A percentile compares a stretch with the other conserved stretches of the same genome.
phyloP scores from a whole-genome alignment of 2,329 filamentous ascomycete genomes.

The Furcasterigmium furcatum region DNA sequence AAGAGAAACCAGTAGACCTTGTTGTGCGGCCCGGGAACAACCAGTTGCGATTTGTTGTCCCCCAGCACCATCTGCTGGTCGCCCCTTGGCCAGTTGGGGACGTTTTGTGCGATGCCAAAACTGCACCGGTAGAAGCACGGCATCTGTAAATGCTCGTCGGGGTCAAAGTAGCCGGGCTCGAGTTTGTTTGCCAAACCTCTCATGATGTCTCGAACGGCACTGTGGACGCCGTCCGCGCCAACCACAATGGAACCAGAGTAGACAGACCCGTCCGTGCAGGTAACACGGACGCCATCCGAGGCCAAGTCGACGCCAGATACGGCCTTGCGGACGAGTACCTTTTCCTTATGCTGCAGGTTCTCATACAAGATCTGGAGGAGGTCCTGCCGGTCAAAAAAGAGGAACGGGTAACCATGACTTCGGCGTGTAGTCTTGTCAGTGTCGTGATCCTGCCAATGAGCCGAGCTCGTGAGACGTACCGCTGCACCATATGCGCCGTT shows the following conservation, averaged over 20 bases:
- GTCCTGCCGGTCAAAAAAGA: conserved; percentile 31
- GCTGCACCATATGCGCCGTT: neutral
- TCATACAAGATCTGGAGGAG: conserved; percentile 29
- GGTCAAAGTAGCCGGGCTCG: conserved; percentile 18
- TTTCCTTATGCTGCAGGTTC: conserved; percentile 22
- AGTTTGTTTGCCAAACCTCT: conserved; percentile 14
- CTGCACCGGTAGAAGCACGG: conserved; percentile 26
- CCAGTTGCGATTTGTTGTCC: conserved; percentile 18
- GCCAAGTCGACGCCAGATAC: conserved; percentile 10
- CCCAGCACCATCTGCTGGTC: conserved; percentile 15
- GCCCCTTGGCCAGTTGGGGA: conserved; percentile 14
- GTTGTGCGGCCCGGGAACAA: conserved; percentile 22
- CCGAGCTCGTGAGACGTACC: neutral
- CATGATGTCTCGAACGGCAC: conserved; percentile 28
- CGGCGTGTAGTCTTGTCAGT: neutral
- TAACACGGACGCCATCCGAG: conserved; percentile 18
- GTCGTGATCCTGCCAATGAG: no score
- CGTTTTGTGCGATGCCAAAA: conserved; percentile 31
- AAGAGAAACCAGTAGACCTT: conserved; percentile 33
- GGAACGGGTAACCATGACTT: conserved; percentile 22
- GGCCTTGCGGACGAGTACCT: conserved; percentile 11
- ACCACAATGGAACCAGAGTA: conserved; percentile 30
- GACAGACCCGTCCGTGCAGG: conserved; percentile 21
- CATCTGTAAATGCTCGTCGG: conserved; percentile 13
- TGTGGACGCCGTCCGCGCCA: conserved; percentile 37